Evolutionary conservation across 2,329 filamentous ascomycete species (phyloP).

Genomic region (Zarea fungicola): DNA sequence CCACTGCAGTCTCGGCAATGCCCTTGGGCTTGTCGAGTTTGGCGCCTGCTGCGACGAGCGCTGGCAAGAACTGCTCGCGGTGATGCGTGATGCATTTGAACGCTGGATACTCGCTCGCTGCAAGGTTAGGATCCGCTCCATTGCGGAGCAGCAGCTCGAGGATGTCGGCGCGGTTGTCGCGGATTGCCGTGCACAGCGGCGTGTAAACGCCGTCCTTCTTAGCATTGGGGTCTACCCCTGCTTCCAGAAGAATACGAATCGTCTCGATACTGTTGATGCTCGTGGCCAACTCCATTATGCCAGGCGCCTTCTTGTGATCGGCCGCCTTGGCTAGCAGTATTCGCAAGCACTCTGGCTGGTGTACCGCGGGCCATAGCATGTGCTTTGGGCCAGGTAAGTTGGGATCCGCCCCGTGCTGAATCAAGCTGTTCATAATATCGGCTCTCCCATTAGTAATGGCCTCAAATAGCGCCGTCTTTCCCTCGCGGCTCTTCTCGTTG

Average conservation of each 20-base stretch:
- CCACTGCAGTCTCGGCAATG: constrained; percentile 60
- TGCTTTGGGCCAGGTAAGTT: constrained; percentile 67
- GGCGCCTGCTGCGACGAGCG: constrained; percentile 54
- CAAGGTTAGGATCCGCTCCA: constrained; percentile 58
- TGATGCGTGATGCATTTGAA: constrained; percentile 67
- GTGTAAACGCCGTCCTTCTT: constrained; percentile 65
- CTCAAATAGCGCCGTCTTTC: constrained; percentile 59
- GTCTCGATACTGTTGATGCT: constrained; percentile 60
- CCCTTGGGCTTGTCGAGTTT: constrained; percentile 56
- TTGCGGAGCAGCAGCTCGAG: constrained; percentile 52
- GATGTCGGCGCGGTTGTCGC: constrained; percentile 59
- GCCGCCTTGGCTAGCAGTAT: constrained; percentile 55
- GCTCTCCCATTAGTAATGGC: constrained; percentile 52
- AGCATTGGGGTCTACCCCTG: constrained; percentile 54
- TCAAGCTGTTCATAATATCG: constrained; percentile 47
- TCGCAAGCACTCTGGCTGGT: constrained; percentile 53
- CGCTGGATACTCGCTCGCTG: constrained; percentile 58
- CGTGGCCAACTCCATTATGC: constrained; percentile 59
- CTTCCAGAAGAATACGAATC: constrained; percentile 50
- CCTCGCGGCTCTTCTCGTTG: constrained; percentile 54
- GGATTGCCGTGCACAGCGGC: constrained; percentile 62
- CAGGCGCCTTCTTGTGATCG: constrained; percentile 54
- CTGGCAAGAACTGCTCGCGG: constrained; percentile 54
- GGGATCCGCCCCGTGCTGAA: constrained; percentile 57
- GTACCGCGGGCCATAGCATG: constrained; percentile 60